A percentile compares a stretch with the other conserved stretches of the same genome.
phyloP scores from a whole-genome alignment of 1,284 basidiomycete genomes.

The Stygiomarasmius scandens region DNA sequence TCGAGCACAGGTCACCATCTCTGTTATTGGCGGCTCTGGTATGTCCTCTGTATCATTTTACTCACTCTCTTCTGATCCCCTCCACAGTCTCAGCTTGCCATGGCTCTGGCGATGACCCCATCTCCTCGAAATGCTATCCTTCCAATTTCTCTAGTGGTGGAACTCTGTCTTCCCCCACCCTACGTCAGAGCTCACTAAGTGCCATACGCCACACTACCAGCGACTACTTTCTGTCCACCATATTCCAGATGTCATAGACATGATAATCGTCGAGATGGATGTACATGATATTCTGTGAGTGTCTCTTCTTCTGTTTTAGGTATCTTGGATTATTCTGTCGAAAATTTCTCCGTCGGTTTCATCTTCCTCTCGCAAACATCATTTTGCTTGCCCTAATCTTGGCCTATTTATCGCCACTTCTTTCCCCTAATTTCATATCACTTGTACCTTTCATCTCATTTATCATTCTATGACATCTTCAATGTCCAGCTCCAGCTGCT shows the following conservation, averaged over 20 bases:
- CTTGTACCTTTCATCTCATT: too few species aligned
- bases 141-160: slow-evolving; percentile 95
- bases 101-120: slow-evolving; percentile 89
- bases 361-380: too few species aligned
- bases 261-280: too few species aligned
- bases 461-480: too few species aligned
- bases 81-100: slow-evolving; percentile 85
- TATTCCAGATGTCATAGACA: slow-evolving; percentile 88
- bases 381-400: too few species aligned
- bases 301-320: too few species aligned
- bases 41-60: slow-evolving; percentile 29
- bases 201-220: slow-evolving; percentile 88
- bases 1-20: slow-evolving; percentile 90
- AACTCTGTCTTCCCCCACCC: slow-evolving; percentile 93
- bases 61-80: background rate
- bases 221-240: slow-evolving; percentile 91
- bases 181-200: slow-evolving; percentile 88
- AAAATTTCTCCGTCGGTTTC: too few species aligned
- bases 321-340: too few species aligned
- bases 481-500: too few species aligned
- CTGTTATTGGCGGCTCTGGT: slow-evolving; percentile 89
- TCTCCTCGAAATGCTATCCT: slow-evolving; percentile 86
- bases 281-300: slow-evolving; percentile 83
- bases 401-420: too few species aligned
- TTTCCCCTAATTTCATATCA: too few species aligned